Evolutionary conservation across 169 alveolate genomes (phyloP).

Genomic region (Amoebophrya sp.): DNA sequence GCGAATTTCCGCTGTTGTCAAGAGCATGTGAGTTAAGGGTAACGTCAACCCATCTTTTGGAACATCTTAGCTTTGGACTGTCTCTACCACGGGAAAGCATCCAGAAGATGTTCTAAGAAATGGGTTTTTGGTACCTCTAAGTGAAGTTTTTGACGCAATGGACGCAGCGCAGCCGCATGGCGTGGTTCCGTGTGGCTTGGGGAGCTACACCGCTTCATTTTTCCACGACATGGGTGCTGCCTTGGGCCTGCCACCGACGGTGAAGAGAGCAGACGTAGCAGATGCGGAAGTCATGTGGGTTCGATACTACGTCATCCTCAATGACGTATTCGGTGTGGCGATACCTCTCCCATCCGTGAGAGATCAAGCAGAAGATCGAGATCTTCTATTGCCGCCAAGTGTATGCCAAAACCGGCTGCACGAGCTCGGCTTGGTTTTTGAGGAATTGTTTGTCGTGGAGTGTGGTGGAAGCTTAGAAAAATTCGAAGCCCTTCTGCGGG

Average conservation of each 20-base stretch:
- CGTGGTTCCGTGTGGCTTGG: neutral
- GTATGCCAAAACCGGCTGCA: neutral
- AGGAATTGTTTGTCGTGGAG: neutral
- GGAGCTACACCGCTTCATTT: neutral
- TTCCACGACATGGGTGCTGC: neutral
- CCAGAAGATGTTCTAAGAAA: no score
- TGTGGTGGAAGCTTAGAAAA: neutral
- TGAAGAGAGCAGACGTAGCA: neutral
- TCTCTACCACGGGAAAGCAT: no score
- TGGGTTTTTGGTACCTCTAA: no score
- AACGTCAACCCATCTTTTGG: no score
- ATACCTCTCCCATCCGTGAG: neutral
- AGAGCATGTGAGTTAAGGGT: neutral
- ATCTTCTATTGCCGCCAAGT: neutral
- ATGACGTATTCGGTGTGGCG: neutral
- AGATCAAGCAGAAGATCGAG: neutral
- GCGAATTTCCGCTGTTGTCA: neutral
- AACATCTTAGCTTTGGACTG: no score
- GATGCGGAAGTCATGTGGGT: neutral
- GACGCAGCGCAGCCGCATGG: neutral
- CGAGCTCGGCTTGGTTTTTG: neutral
- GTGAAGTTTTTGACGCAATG: neutral
- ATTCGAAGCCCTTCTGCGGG: neutral
- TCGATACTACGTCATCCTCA: neutral
- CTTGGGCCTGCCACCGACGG: neutral